These are phyloP conservation scores for Mercurialis annua DNA, from an alignment of 345 rosid genomes.

Conservation along the genomic window DNA sequence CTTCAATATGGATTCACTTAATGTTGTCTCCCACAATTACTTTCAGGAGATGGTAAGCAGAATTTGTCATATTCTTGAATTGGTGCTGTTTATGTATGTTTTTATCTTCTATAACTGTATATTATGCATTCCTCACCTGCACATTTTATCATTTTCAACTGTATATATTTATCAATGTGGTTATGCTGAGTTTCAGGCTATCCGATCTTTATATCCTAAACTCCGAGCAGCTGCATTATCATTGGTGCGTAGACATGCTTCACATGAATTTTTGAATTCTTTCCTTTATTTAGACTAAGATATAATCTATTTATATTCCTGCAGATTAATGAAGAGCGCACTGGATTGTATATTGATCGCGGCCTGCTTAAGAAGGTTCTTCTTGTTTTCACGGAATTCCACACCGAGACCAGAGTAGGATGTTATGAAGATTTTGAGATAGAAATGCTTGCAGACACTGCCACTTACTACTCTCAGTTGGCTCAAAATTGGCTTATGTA, in stretches of 20 bases:
- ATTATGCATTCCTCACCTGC: too few relatives aligned
- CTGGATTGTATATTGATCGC: conserved; percentile 22
- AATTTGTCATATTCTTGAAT: neutral
- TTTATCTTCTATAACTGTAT: too few relatives aligned
- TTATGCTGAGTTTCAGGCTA: conserved; percentile 22
- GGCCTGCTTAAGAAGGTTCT: conserved; percentile 20
- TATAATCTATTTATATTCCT: neutral
- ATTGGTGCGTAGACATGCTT: conserved; percentile 15
- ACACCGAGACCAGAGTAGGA: neutral
- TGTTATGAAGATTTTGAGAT: conserved; percentile 29
- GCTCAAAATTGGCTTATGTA: conserved; percentile 24
- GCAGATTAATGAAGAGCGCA: conserved; percentile 30
- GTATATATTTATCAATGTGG: conserved; percentile 3
- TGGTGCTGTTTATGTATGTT: neutral
- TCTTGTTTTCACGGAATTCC: conserved; percentile 19
- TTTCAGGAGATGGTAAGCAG: conserved; percentile 25
- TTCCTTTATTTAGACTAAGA: neutral
- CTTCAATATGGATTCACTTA: conserved; percentile 7
- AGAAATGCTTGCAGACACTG: conserved; percentile 17
- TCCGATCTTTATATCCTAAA: conserved; percentile 11
- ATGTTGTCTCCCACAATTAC: conserved; percentile 13
- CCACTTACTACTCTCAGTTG: conserved; percentile 22
- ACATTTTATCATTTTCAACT: too few relatives aligned
- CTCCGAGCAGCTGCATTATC: conserved; percentile 17
- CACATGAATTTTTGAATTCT: too few relatives aligned